phyloP scores from a whole-genome alignment of 2,329 filamentous ascomycete genomes.

The Exophiala bonariae region DNA sequence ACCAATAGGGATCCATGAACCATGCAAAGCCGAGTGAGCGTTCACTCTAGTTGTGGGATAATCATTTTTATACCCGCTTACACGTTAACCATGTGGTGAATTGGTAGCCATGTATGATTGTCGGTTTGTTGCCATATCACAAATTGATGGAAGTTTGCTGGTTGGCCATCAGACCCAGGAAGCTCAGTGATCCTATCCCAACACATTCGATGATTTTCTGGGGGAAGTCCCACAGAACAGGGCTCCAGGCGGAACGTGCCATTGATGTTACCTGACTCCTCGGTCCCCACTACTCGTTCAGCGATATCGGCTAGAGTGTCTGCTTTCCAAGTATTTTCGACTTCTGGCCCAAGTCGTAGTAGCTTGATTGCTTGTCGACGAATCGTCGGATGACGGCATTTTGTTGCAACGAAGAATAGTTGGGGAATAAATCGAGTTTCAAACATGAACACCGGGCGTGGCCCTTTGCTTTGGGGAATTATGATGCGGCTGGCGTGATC shows the following conservation, averaged over 20 bases:
- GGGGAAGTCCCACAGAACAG: not conserved
- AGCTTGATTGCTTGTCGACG: constrained; percentile 15
- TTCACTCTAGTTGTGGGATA: too few relatives aligned
- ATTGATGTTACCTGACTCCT: constrained; percentile 8
- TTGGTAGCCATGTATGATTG: not conserved
- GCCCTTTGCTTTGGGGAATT: not conserved
- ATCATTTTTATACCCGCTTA: not conserved
- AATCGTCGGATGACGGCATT: constrained; percentile 17
- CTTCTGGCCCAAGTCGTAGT: constrained; percentile 2
- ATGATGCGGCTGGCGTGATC: constrained; percentile 4
- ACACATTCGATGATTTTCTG: constrained; percentile 8
- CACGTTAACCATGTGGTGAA: not conserved
- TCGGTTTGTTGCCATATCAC: constrained; percentile 8
- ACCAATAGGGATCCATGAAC: too few relatives aligned
- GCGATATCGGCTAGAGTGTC: constrained; percentile 10
- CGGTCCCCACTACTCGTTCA: constrained; percentile 14
- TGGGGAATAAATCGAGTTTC: constrained; percentile 21
- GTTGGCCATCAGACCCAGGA: not conserved
- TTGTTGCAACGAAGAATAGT: constrained; percentile 9
- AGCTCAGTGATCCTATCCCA: not conserved
- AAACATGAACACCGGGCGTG: constrained; percentile 11
- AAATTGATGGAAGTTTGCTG: constrained; percentile 2
- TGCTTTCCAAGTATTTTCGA: constrained; percentile 15
- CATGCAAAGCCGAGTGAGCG: too few relatives aligned
- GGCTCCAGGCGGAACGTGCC: constrained; percentile 5